Base-by-base conservation (phyloP, 2,329 filamentous ascomycete species). In the Emergomyces africanus region DNA sequence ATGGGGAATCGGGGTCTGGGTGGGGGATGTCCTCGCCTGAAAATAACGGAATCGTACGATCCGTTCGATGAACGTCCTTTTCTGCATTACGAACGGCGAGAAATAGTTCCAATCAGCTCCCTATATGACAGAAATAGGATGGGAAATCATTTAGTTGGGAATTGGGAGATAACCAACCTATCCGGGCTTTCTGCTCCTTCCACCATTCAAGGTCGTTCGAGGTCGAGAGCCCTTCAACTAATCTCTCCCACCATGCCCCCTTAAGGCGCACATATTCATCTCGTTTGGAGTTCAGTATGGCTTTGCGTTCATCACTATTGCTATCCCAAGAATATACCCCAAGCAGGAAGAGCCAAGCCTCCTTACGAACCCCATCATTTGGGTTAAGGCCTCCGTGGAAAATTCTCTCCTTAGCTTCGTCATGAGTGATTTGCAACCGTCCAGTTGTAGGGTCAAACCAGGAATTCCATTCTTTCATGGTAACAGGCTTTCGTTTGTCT, bases 41-140 rank as follows among this genome's bases (percentile, higher is more conserved):
- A 70, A 99, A 99, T 46, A 99, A 87, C n/a, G 89, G 87, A 35
- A 99, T 89, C 51, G 87, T 89, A 49, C 95, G 89, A 73, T 99
- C 94, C 64, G 94, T 99, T 66, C 94, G 86, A 72, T 99, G 95
- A 20, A 99, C 95, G 69, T 99, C 94, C 75, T 99, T 99, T 73
- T 99, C 94, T 96, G 79, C 71, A 74, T 74, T 70, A 63, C 70
- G 73, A 60, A 80, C 75, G 73, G 79, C 79, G 75, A 77, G 75
- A 67, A 76, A 79, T 79, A 78, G 78, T 76, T 74, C 73, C 60
- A 23, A 28, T 57, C 41, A 57, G 54, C 20, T n/a, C 23, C 20
- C 33, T 60, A 60, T 59, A 60, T 37, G 51, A 61, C 0, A 55
- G 25, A 49, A 12, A 30, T 50, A 30, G 62, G 58, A 44, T 57